Conservation (phyloP, 768 basidiomycete species). For the Trametes villosa region DNA sequence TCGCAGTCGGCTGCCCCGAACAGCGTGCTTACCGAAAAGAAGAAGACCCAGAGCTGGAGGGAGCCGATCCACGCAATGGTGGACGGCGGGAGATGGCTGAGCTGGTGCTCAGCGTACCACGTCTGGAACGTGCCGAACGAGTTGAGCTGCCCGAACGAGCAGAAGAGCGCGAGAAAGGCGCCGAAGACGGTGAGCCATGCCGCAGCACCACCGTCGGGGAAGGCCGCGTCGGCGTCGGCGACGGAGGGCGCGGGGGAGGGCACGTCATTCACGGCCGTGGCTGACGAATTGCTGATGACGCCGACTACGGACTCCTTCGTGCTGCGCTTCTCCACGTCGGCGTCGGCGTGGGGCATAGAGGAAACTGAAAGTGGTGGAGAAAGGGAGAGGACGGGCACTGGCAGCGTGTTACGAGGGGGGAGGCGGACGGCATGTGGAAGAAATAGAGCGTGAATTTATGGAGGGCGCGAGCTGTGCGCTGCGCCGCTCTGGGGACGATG, state of each 20-base stretch:
- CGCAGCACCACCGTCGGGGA: slow-evolving; percentile 36
- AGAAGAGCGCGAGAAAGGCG: slow-evolving; percentile 67
- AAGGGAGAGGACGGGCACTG: background rate
- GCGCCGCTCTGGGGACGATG: slow-evolving; percentile 16
- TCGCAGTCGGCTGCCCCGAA: background rate
- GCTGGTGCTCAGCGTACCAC: slow-evolving; percentile 67
- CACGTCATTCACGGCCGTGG: slow-evolving; percentile 13
- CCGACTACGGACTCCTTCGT: slow-evolving; percentile 8
- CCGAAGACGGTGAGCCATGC: slow-evolving; percentile 61
- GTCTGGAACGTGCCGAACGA: slow-evolving; percentile 75
- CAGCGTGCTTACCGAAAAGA: slow-evolving; percentile 57
- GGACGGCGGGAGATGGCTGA: slow-evolving; percentile 51
- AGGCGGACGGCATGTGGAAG: background rate
- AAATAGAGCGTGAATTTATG: slow-evolving; percentile 15
- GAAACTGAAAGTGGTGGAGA: background rate
- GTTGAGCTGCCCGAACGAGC: slow-evolving; percentile 72
- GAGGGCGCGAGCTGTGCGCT: slow-evolving; percentile 20
- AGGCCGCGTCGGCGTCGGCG: background rate
- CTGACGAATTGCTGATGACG: slow-evolving; percentile 13
- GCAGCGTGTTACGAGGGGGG: background rate
- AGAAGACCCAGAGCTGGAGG: slow-evolving; percentile 70
- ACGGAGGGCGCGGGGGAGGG: slow-evolving; percentile 3
- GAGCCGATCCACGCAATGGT: slow-evolving; percentile 74
- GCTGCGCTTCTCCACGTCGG: slow-evolving; percentile 17
- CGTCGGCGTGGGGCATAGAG: background rate